Conservation (phyloP, 83 land plant species). For the Isoetes engelmannii region DNA sequence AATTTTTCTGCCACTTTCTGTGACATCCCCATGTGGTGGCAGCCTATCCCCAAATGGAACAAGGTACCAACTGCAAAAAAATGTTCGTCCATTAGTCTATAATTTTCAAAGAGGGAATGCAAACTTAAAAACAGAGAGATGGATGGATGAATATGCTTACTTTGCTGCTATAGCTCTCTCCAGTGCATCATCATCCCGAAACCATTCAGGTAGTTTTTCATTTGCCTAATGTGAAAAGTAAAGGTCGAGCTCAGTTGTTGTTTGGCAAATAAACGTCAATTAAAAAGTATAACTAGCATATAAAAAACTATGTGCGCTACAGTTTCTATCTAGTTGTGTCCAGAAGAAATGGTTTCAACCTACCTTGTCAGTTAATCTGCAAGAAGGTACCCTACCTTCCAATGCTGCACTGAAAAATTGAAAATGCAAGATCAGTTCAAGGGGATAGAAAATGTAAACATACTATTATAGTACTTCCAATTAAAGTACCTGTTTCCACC, state of each 20-base stretch:
- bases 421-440: background rate
- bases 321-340: background rate
- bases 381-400: constrained; percentile 60
- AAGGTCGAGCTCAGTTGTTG: background rate
- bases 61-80: constrained; percentile 33
- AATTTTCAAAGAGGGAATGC: background rate
- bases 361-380: constrained; percentile 83
- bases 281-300: background rate
- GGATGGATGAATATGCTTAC: constrained; percentile 9
- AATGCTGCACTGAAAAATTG: constrained; percentile 45
- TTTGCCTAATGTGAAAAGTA: constrained; percentile 21
- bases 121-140: background rate
- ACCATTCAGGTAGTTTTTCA: constrained; percentile 27
- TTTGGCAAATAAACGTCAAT: background rate
- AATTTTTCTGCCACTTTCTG: constrained; percentile 16
- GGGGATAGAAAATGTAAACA: background rate
- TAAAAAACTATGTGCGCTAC: background rate
- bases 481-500: constrained; percentile 80
- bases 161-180: constrained; percentile 33
- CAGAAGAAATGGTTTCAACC: constrained; percentile 3
- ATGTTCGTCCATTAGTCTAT: background rate
- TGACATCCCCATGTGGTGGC: constrained; percentile 20
- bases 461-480: background rate
- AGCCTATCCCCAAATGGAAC: constrained; percentile 29
- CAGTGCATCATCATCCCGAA: constrained; percentile 33